Evolutionary conservation across 176 grass and related monocot species (phyloP).

Genomic region (Urochloa ruziziensis): DNA sequence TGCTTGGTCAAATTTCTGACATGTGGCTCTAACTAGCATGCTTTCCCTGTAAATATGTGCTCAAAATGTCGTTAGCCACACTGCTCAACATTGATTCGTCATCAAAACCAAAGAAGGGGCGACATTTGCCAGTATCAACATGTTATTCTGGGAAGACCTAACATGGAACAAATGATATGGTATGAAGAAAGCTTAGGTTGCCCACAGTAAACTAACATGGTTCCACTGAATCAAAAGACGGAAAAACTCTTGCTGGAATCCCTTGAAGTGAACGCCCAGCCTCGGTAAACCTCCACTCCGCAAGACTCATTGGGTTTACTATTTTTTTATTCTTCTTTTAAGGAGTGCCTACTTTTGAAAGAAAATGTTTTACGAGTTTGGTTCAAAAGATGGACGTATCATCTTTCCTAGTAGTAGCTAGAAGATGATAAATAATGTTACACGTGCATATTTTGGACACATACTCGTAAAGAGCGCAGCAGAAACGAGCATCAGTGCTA

Average conservation of each 20-base stretch:
- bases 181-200: background rate
- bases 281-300: background rate
- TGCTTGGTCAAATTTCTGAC: too few species aligned
- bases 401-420: background rate
- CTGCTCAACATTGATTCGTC: background rate
- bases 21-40: background rate
- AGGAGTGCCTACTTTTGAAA: background rate
- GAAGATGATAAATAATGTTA: background rate
- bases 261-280: background rate
- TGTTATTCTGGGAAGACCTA: background rate
- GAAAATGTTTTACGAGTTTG: background rate
- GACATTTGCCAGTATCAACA: background rate
- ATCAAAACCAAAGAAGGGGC: background rate
- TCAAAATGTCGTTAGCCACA: background rate
- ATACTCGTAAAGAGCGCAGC: background rate
- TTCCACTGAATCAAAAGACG: slow-evolving; percentile 13
- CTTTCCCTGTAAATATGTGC: background rate
- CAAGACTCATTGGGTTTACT: background rate
- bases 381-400: background rate
- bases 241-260: background rate
- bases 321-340: background rate
- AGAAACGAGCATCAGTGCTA: background rate
- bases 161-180: background rate
- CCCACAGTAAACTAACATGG: background rate
- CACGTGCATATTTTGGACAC: background rate